Base-by-base conservation (phyloP, 306 rosid species). In the Cicer arietinum region DNA sequence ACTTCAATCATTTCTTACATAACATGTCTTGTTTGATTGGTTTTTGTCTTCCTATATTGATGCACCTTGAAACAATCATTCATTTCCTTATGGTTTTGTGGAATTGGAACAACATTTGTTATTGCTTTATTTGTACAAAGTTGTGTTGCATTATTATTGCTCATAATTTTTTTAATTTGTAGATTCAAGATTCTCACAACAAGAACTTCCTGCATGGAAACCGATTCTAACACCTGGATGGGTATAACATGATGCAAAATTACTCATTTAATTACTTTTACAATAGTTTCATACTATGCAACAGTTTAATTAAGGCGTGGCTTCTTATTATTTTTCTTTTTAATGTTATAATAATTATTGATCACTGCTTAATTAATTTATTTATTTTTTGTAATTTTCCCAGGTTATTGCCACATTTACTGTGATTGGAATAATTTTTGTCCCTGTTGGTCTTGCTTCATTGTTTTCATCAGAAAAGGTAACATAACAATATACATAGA, bases 181-280 rank as follows among this genome's bases (percentile, higher is more conserved):
- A 81, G 88, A 85, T 79, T 71, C 86, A 59, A 46, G 6, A 67
- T 85, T 85, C 73, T 75, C 88, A 51, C 88, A 85, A 40, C 86
- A 85, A 85, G 88, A 79, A 18, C 86, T 85, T 71, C 80, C 86
- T 16, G 86, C 80, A 18, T 85, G 80, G 86, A 69, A 85, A 76
- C 86, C 88, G 10, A 85, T 85, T 61, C 67, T 82, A 67, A 79
- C 88, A 59, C 88, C 88, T 16, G 75, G 78, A 75, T 79, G 86
- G 86, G 88, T 85, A 85, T 10, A 41, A 41, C 42, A 57, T 6
- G 37, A 65, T 65, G 69, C 69, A 63, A 63, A 30, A 14, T 13
- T 7, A 54, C 37, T 54, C 7, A 58, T 60, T 73, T 42, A 18
- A 54, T 54, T 14, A 42, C n/a, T 63, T 63, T 59, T 43, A 39